Base-by-base conservation (phyloP, 2,329 filamentous ascomycete species). In the Sphaerostilbella broomeana region DNA sequence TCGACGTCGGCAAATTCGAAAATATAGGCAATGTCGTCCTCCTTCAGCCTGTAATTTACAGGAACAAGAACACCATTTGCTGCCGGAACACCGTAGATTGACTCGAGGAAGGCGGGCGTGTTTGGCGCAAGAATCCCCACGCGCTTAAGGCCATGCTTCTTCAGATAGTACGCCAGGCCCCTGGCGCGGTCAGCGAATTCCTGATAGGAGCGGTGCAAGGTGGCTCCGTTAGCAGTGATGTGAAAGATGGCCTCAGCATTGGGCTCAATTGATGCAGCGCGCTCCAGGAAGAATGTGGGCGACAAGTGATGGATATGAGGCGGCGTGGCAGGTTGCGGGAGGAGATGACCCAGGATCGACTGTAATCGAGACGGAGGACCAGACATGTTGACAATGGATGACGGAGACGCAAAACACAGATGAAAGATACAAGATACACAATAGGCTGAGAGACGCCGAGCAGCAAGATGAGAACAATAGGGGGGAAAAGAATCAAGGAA, bases 101-200 rank as follows among this genome's bases (percentile, higher is more conserved):
- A 77, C 64, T 97, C 90, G 19, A 98, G 70, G 53, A 97, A 97
- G 0, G 89, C 89, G 0, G 92, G 92, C 1, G 92, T 98, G 59
- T 98, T 98, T 3, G 92, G 86, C 7, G 80, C 81, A 9, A 98
- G 70, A 33, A 98, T 81, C 6, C 92, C 92, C 5, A 97, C 84
- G 44, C 85, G 75, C 53, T 78, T 82, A 54, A 78, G 79, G 4
- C 75, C 73, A 55, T 85, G 77, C 59, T 85, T 86, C 51, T 76
- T 75, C 41, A 98, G 59, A 59, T 84, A 97, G 63, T 94, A 97
- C 11, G 88, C 89, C 13, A 98, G 68, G 1, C 90, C 92, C 28
- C 86, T 70, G 3, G 89, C 86, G 29, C 92, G 85, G 55, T 95
- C 86, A 12, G 92, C 85, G 43, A 88, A 79, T 54, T 92, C 82